Base-by-base conservation (phyloP, 768 basidiomycete genomes). In the Pleurotus pulmonarius region DNA sequence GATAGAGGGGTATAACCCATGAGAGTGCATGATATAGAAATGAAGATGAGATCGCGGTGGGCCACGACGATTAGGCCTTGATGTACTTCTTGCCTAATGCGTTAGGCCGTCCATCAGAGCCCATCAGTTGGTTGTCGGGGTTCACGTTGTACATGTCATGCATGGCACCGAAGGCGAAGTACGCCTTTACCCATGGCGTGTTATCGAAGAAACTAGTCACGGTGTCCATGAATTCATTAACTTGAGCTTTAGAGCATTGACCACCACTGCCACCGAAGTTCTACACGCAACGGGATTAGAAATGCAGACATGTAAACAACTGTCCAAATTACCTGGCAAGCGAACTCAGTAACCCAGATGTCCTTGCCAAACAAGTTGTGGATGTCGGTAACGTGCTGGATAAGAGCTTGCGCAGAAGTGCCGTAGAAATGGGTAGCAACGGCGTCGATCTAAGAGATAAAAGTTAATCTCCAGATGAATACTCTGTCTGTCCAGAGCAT, bases 351-450 rank as follows among this genome's bases (percentile, higher is more conserved):
- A 57, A 87, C 67, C 78, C 79, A 83, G 63, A 92, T 71, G 25
- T 69, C 68, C 56, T 64, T 62, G 13, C 56, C 34, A 63, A 81
- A 85, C 1, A 69, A 70, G 40, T 59, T 58, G 64, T 89, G 70
- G 63, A 80, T 79, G 1, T 69, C 61, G 7, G 63, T 62, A 48
- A 87, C 67, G 68, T 85, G 87, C 11, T 56, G n/a, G 53, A 82
- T 76, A 64, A 93, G 77, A 8, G 73, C 73, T 0, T 73, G 49
- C 2, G 77, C 58, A 12, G 71, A 57, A 12, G 73, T 80, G 49
- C 80, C 84, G 67, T 97, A 96, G 67, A 73, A 86, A 66, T 97
- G 94, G 49, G 86, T 51, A 46, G 83, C 82, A 2, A 87, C 51
- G 18, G 58, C 69, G 64, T 85, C 77, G 47, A 89, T 49, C 88